Percentiles rank a stretch among this genome's conserved stretches.
Conservation (phyloP, 805 yeast genomes). For the Hanseniaspora taiwanica region DNA sequence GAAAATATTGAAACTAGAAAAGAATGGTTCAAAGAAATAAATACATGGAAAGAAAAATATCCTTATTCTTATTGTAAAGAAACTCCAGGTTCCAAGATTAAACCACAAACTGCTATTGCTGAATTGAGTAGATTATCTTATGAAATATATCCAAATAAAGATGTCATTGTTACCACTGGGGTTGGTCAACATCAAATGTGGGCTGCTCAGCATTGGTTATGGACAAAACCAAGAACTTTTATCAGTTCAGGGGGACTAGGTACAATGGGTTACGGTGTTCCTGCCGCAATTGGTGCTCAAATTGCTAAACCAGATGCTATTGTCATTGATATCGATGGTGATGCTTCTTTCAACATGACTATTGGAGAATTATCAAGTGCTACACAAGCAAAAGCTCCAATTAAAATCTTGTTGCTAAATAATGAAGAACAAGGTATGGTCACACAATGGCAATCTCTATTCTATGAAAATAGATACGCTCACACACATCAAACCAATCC, state of each 20-base stretch:
- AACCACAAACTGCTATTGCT: slow-evolving; percentile 83
- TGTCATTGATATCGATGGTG: slow-evolving; percentile 96
- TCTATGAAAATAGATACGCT: slow-evolving; percentile 94
- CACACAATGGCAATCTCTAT: slow-evolving; percentile 96
- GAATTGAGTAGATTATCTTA: slow-evolving; percentile 65
- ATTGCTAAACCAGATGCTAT: slow-evolving; percentile 88
- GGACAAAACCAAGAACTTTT: slow-evolving; percentile 86
- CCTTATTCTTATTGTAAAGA: slow-evolving; percentile 77
- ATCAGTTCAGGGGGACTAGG: slow-evolving; percentile 99
- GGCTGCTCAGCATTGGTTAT: slow-evolving; percentile 96
- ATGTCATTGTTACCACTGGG: slow-evolving; percentile 88
- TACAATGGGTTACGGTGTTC: slow-evolving; percentile 96
- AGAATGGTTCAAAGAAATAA: slow-evolving; percentile 66
- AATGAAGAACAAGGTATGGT: slow-evolving; percentile 99
- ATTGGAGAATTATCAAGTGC: slow-evolving; percentile 87
- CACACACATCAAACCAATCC: slow-evolving; percentile 97
- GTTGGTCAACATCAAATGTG: slow-evolving; percentile 99
- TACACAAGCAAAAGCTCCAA: slow-evolving; percentile 84
- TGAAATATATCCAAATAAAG: slow-evolving; percentile 36
- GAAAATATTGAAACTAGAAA: slow-evolving; percentile 51
- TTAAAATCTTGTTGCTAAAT: slow-evolving; percentile 78
- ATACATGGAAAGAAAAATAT: slow-evolving; percentile 72
- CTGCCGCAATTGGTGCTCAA: slow-evolving; percentile 98
- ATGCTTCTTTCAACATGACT: slow-evolving; percentile 98
- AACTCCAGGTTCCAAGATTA: slow-evolving; percentile 66